Evolutionary conservation across 2,329 filamentous ascomycete species (phyloP).

Genomic region (Metarhizium anisopliae): DNA sequence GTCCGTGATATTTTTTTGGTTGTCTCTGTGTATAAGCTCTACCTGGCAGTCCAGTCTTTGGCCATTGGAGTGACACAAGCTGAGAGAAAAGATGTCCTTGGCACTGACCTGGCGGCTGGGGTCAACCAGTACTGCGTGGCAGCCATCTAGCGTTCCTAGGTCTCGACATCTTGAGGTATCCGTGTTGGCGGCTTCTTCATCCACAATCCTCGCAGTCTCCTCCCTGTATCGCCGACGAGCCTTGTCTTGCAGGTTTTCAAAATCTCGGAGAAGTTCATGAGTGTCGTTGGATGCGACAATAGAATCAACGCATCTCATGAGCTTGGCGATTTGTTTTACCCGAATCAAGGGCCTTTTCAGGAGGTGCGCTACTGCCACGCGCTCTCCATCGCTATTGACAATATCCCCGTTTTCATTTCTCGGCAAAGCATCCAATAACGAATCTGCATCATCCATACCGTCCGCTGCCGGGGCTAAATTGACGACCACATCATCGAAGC

Average conservation of each 20-base stretch:
- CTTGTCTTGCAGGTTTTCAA: constrained; percentile 65
- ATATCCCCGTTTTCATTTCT: constrained; percentile 58
- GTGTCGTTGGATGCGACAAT: constrained; percentile 40
- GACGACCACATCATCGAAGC: constrained; percentile 90
- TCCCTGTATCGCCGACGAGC: constrained; percentile 59
- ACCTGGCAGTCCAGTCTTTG: constrained; percentile 84
- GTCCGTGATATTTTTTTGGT: constrained; percentile 54
- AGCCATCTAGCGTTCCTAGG: constrained; percentile 63
- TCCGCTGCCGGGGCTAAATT: constrained; percentile 68
- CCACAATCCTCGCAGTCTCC: constrained; percentile 62
- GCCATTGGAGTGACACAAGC: constrained; percentile 78
- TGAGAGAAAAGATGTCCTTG: constrained; percentile 81
- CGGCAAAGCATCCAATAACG: constrained; percentile 49
- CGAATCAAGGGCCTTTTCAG: constrained; percentile 82
- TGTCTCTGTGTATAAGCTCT: constrained; percentile 80
- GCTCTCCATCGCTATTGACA: constrained; percentile 68
- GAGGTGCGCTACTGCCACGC: constrained; percentile 88
- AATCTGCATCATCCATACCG: constrained; percentile 47
- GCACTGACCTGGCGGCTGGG: constrained; percentile 74
- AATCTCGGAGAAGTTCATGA: constrained; percentile 35
- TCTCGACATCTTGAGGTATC: constrained; percentile 76
- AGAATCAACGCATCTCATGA: constrained; percentile 60
- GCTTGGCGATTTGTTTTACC: constrained; percentile 78
- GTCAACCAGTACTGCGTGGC: constrained; percentile 64
- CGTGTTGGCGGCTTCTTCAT: constrained; percentile 78